Conservation (phyloP, 805 yeast species). For the Ogataea methylovora region DNA sequence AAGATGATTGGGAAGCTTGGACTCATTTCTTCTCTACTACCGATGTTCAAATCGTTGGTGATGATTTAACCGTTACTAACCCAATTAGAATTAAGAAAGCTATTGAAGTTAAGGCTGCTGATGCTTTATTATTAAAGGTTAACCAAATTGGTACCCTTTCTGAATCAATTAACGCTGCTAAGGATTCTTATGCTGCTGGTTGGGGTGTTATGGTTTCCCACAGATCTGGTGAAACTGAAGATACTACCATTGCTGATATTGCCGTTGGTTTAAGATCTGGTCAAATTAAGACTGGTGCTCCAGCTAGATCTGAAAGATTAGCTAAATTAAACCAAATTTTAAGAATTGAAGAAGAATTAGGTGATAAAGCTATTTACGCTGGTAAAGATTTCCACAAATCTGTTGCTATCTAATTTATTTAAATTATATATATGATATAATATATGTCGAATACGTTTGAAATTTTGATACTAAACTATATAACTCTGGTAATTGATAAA, state of each 20-base stretch:
- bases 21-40: conserved; percentile 70
- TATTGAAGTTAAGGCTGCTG: conserved; percentile 92
- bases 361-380: conserved; percentile 94
- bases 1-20: conserved; percentile 99
- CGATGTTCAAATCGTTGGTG: conserved; percentile 90
- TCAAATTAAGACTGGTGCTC: conserved; percentile 99
- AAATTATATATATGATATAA: background rate
- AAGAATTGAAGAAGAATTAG: conserved; percentile 98
- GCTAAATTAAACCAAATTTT: conserved; percentile 98
- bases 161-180: conserved; percentile 96
- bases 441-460: too few species aligned
- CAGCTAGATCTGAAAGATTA: conserved; percentile 99
- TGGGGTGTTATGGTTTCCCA: conserved; percentile 99
- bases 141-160: conserved; percentile 97
- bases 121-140: conserved; percentile 92
- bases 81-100: conserved; percentile 91
- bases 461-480: too few species aligned
- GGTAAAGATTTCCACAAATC: conserved; percentile 81
- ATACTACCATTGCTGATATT: conserved; percentile 95
- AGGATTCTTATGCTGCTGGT: conserved; percentile 89
- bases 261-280: conserved; percentile 97
- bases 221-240: conserved; percentile 99
- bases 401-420: conserved; percentile 18
- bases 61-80: conserved; percentile 98
- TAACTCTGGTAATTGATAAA: too few species aligned